Evolutionary conservation across 305 asterid species (phyloP).

Genomic region (Fraxinus sp.): DNA sequence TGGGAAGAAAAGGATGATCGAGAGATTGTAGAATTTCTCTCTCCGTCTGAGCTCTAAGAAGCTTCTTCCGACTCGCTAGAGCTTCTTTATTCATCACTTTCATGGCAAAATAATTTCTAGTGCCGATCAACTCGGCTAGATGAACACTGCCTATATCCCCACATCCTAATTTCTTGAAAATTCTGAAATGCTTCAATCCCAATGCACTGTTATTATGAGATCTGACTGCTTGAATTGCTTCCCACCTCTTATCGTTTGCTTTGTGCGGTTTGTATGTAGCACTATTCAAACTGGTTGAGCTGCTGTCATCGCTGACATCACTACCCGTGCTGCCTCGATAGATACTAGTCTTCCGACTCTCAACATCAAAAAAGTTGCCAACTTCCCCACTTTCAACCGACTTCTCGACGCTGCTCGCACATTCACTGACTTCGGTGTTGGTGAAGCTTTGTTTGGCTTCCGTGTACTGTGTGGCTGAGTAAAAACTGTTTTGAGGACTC

Average conservation of each 20-base stretch:
- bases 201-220: slow-evolving; percentile 35
- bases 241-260: slow-evolving; percentile 58
- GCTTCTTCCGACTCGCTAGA: slow-evolving; percentile 49
- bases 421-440: slow-evolving; percentile 50
- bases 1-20: slow-evolving; percentile 61
- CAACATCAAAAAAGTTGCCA: slow-evolving; percentile 43
- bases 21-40: slow-evolving; percentile 55
- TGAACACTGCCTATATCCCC: slow-evolving; percentile 58
- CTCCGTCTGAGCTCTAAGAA: slow-evolving; percentile 55
- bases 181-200: slow-evolving; percentile 46
- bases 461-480: slow-evolving; percentile 38
- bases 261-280: slow-evolving; percentile 48
- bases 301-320: slow-evolving; percentile 51
- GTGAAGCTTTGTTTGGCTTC: slow-evolving; percentile 58
- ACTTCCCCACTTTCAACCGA: slow-evolving; percentile 47
- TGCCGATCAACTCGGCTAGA: slow-evolving; percentile 49
- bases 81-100: slow-evolving; percentile 57
- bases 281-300: slow-evolving; percentile 45
- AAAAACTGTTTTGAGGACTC: slow-evolving; percentile 48
- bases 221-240: slow-evolving; percentile 50
- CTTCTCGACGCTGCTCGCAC: slow-evolving; percentile 40
- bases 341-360: slow-evolving; percentile 43
- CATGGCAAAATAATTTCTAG: slow-evolving; percentile 53
- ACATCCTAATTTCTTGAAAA: slow-evolving; percentile 48
- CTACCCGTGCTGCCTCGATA: slow-evolving; percentile 50